These are phyloP conservation scores for Acacia acuminata DNA, from an alignment of 306 rosid species.

Conservation along the genomic window DNA sequence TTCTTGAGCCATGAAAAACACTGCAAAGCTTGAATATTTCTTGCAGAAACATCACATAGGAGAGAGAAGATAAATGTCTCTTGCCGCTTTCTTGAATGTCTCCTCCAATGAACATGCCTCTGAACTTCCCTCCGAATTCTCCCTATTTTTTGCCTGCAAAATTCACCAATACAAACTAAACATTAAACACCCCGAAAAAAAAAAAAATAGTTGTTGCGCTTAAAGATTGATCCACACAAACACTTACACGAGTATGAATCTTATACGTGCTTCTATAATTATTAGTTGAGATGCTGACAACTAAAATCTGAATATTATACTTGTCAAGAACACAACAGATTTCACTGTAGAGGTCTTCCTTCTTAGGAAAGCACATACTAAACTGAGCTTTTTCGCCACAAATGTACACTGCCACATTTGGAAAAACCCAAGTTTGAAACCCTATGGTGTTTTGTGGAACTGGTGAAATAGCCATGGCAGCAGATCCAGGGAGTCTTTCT, in stretches of 20 bases:
- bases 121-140: not conserved
- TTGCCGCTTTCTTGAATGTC: conserved; percentile 50
- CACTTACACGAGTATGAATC: conserved; percentile 59
- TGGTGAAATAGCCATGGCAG: not conserved
- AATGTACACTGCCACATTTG: conserved; percentile 46
- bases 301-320: conserved; percentile 35
- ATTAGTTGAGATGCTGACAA: conserved; percentile 44
- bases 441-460: not conserved
- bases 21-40: not conserved
- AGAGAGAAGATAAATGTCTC: conserved; percentile 40
- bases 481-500: conserved; percentile 25
- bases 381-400: conserved; percentile 52
- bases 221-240: not conserved
- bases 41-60: not conserved
- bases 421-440: conserved; percentile 46
- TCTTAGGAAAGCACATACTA: conserved; percentile 43
- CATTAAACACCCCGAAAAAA: not conserved
- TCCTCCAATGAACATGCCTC: conserved; percentile 25
- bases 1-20: not conserved
- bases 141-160: conserved; percentile 38
- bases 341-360: conserved; percentile 34
- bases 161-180: not conserved
- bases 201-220: not conserved
- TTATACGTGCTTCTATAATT: conserved; percentile 31
- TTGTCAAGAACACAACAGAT: conserved; percentile 49